Conservation (phyloP, 1,284 basidiomycete species). For the Xerocomus nothofagi region DNA sequence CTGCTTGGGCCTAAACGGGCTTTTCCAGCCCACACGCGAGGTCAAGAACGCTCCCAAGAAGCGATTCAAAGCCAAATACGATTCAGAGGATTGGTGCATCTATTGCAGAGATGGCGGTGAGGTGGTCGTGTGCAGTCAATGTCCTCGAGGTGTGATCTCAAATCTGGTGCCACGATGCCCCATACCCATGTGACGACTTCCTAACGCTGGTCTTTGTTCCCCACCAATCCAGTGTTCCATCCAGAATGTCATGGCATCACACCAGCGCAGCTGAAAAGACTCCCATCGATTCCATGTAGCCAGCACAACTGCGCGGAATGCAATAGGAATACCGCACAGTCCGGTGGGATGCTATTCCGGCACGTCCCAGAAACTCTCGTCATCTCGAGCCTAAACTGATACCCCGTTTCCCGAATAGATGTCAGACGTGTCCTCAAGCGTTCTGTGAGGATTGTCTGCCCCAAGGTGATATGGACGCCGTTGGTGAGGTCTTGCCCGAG, state of each 20-base stretch:
- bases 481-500: constrained; percentile 57
- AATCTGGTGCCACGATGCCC: not conserved
- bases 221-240: constrained; percentile 48
- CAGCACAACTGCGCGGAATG: constrained; percentile 54
- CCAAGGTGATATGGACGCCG: constrained; percentile 44
- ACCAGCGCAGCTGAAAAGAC: constrained; percentile 26
- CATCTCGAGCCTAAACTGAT: constrained; percentile 2
- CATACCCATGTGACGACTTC: constrained; percentile 3
- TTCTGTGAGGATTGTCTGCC: constrained; percentile 64
- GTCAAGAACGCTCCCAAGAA: constrained; percentile 25
- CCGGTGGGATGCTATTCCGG: constrained; percentile 55
- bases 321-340: constrained; percentile 40
- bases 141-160: constrained; percentile 49
- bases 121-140: constrained; percentile 46
- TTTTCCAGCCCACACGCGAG: constrained; percentile 17
- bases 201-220: not conserved
- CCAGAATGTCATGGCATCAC: constrained; percentile 44
- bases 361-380: constrained; percentile 16
- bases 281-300: constrained; percentile 38
- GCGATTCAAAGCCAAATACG: constrained; percentile 37
- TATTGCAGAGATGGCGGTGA: constrained; percentile 60
- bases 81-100: constrained; percentile 57
- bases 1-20: constrained; percentile 7
- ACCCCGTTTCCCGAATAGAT: constrained; percentile 37
- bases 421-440: constrained; percentile 57